phyloP scores from a whole-genome alignment of 495 filamentous ascomycete genomes.

The Usnea hakonensis region DNA sequence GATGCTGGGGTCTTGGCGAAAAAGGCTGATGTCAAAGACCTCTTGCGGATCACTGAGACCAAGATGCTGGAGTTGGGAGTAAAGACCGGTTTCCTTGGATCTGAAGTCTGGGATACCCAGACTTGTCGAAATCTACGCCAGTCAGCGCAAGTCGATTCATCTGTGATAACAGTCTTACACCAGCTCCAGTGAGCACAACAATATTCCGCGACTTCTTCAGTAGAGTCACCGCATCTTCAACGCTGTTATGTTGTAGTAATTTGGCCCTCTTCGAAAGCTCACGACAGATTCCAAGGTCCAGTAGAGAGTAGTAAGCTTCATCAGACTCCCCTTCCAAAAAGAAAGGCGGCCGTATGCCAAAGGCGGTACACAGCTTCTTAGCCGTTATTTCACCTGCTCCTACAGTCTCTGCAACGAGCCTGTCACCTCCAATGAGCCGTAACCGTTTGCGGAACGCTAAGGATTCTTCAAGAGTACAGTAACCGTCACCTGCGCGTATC shows the following conservation, averaged over 20 bases:
- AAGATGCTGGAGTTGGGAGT: slow-evolving; percentile 66
- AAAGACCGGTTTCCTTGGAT: slow-evolving; percentile 58
- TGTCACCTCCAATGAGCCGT: slow-evolving; percentile 63
- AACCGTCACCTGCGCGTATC: slow-evolving; percentile 31
- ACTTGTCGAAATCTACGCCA: slow-evolving; percentile 59
- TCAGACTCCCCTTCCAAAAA: slow-evolving; percentile 71
- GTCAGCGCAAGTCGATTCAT: background rate
- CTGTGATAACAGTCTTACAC: slow-evolving; percentile 40
- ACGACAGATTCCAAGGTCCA: slow-evolving; percentile 70
- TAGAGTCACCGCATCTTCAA: slow-evolving; percentile 79
- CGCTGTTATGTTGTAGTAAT: slow-evolving; percentile 69
- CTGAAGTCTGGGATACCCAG: slow-evolving; percentile 63
- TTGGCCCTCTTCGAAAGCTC: slow-evolving; percentile 78
- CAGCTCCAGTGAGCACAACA: slow-evolving; percentile 89
- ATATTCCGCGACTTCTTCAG: slow-evolving; percentile 71
- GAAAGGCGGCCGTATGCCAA: slow-evolving; percentile 67
- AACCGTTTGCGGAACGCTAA: slow-evolving; percentile 58
- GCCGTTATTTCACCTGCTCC: slow-evolving; percentile 59
- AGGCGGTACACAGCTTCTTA: slow-evolving; percentile 85
- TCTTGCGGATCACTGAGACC: slow-evolving; percentile 83
- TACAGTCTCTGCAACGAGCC: slow-evolving; percentile 68
- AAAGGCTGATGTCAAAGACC: slow-evolving; percentile 84
- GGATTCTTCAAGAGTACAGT: slow-evolving; percentile 70
- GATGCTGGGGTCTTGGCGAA: slow-evolving; percentile 76
- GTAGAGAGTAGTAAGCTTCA: slow-evolving; percentile 62